Conservation (phyloP, 352 stramenopile species). For the Plasmopara muralis region DNA sequence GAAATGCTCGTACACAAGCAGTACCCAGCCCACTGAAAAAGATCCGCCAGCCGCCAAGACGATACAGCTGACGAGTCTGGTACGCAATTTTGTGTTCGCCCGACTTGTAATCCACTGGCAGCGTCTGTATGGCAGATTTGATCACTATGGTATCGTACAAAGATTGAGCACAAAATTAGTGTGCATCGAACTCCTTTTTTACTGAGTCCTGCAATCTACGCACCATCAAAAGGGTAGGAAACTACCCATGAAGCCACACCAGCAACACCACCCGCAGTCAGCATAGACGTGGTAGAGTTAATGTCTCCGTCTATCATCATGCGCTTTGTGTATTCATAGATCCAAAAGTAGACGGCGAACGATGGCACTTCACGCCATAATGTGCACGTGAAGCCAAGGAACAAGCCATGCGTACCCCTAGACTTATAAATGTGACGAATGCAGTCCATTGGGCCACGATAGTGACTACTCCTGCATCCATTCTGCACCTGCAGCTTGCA, state of each 20-base stretch:
- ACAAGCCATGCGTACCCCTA: slow-evolving; percentile 53
- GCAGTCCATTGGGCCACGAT: slow-evolving; percentile 65
- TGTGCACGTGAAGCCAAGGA: slow-evolving; percentile 69
- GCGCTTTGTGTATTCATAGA: slow-evolving; percentile 78
- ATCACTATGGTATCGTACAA: slow-evolving; percentile 38
- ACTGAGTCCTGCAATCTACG: slow-evolving; percentile 1
- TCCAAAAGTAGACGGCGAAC: slow-evolving; percentile 79
- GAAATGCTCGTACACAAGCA: slow-evolving; percentile 73
- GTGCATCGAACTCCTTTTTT: no score
- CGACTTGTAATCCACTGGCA: slow-evolving; percentile 42
- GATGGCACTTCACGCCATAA: slow-evolving; percentile 72
- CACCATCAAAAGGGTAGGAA: slow-evolving; percentile 75
- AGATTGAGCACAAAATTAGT: slow-evolving; percentile 7
- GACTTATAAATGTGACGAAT: slow-evolving; percentile 63
- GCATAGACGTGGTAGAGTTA: slow-evolving; percentile 64
- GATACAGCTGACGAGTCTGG: slow-evolving; percentile 60
- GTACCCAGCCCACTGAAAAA: slow-evolving; percentile 77
- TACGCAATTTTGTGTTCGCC: slow-evolving; percentile 68
- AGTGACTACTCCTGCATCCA: slow-evolving; percentile 41
- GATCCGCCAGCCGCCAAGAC: slow-evolving; percentile 52
- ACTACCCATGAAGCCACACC: slow-evolving; percentile 79
- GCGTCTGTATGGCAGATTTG: slow-evolving; percentile 81
- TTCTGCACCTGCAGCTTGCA: slow-evolving; percentile 77
- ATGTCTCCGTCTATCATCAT: slow-evolving; percentile 49
- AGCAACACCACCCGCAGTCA: slow-evolving; percentile 68